Base-by-base conservation (phyloP, 2,329 filamentous ascomycete species). In the Fusarium begoniae region DNA sequence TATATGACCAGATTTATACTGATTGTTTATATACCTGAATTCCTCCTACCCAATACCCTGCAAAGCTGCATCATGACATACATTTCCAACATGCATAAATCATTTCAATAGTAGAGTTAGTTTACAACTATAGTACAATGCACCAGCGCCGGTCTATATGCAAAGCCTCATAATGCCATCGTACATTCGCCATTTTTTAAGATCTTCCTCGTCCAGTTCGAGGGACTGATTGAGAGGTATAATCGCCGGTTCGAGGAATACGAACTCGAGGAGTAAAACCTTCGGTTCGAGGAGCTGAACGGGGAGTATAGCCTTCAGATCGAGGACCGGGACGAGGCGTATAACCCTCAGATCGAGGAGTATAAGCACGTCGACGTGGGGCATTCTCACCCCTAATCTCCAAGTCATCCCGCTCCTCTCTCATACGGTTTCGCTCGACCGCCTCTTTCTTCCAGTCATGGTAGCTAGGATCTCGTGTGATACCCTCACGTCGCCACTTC, bases 401-500 rank as follows among this genome's bases (percentile, higher is more conserved):
- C n/a, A 77, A 59, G 58, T 79, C 73, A 67, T 78, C 76, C 43
- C 69, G 70, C 65, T 83, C 80, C 56, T 81, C 78, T 55, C 79
- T 72, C 45, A 82, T 79, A 54, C 79, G 76, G 47, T 79, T 74
- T 66, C 74, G 73, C 72, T 78, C 62, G 15, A 75, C 71, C 9
- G 77, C 78, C 41, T 75, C 75, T 61, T 76, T 72, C 60, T 78
- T 81, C 70, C 76, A 82, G 45, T 79, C 74, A 59, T 86, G 85
- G 74, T 83, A 87, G 18, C 72, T 77, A 12, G 84, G 84, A 51
- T 86, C 84, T 40, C 86, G 81, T 11, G 81, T 81, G 50, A 90
- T 81, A 37, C 89, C 89, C 80, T 88, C 88, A 14, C 81, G 80
- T 62, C 90, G 87, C 90, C 90, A 92, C 76, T 83, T 86, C 77